Percentiles rank a stretch among this genome's conserved stretches.
These are phyloP conservation scores for Blastomyces gilchristii DNA, from an alignment of 2,329 filamentous ascomycete genomes.

Conservation along the genomic window DNA sequence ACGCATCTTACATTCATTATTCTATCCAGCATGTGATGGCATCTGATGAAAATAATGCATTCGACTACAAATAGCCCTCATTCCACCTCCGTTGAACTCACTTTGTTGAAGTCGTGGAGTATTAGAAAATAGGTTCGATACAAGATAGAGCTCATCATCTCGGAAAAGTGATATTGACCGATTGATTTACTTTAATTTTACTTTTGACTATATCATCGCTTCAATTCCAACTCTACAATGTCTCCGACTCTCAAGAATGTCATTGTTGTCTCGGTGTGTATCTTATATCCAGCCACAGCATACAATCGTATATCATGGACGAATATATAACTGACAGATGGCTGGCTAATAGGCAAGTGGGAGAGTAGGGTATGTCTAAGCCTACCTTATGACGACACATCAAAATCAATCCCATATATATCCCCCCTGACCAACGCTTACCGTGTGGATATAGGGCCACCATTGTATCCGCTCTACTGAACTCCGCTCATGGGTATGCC, in stretches of 20 bases:
- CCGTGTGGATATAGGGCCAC: neutral
- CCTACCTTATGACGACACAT: neutral
- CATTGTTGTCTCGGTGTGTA: slow-evolving; percentile 8
- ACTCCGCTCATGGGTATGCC: slow-evolving; percentile 13
- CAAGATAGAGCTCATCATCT: neutral
- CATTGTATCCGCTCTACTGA: slow-evolving; percentile 10
- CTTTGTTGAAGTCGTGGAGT: neutral
- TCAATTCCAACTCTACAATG: neutral
- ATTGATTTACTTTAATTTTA: neutral
- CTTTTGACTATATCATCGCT: neutral
- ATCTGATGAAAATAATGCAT: neutral
- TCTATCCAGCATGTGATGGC: neutral
- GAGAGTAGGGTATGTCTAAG: slow-evolving; percentile 4
- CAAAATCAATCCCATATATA: neutral
- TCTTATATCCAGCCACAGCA: neutral
- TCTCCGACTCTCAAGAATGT: slow-evolving; percentile 9
- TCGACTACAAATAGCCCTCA: neutral
- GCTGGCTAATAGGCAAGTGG: slow-evolving; percentile 4
- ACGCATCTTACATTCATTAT: neutral
- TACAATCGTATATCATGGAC: neutral
- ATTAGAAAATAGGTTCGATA: neutral
- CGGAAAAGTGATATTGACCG: neutral
- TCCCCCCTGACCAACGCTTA: neutral
- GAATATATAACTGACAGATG: neutral
- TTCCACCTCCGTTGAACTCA: neutral